Conservation (phyloP, 202 grass and related monocot species). For the Carex sylvatica region DNA sequence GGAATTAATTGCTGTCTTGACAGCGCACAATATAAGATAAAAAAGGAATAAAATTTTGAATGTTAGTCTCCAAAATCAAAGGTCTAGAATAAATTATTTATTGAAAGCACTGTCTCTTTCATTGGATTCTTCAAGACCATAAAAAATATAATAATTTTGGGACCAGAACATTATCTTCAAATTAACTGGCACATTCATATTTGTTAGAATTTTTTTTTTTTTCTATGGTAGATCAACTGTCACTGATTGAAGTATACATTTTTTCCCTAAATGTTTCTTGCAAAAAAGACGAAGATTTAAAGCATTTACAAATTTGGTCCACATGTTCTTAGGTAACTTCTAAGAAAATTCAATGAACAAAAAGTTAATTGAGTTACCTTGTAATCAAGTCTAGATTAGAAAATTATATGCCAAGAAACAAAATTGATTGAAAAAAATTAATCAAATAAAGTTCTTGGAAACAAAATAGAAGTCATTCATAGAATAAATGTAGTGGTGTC, state of each 20-base stretch:
- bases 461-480: background rate
- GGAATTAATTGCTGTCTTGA: conserved; percentile 17
- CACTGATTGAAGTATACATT: background rate
- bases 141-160: conserved; percentile 18
- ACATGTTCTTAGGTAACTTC: background rate
- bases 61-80: background rate
- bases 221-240: conserved; percentile 15
- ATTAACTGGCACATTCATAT: background rate
- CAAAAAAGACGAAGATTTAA: background rate
- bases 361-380: background rate
- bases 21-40: conserved; percentile 1
- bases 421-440: background rate
- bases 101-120: conserved; percentile 23
- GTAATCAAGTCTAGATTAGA: background rate
- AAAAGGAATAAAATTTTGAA: conserved; percentile 4
- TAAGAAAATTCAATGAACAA: background rate
- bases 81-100: background rate
- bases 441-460: background rate
- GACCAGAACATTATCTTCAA: background rate
- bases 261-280: background rate
- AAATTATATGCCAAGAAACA: background rate
- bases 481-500: background rate
- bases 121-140: conserved; percentile 22
- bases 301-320: background rate
- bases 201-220: background rate